These are phyloP conservation scores for Spiraea crenata DNA, from an alignment of 331 rosid species.

Conservation along the genomic window DNA sequence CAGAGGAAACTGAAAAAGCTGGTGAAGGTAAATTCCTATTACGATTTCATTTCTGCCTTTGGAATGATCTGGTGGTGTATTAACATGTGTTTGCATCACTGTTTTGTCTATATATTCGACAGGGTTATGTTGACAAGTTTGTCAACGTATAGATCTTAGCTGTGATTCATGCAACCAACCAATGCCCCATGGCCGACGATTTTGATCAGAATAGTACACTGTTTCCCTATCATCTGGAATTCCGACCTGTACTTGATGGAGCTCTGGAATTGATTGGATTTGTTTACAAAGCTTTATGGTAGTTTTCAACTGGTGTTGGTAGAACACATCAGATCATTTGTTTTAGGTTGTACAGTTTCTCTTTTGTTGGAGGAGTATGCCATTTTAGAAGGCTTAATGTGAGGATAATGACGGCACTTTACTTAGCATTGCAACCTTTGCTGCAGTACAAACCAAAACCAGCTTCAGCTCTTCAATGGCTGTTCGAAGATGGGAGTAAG, in stretches of 20 bases:
- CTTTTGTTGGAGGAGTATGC: conserved; percentile 3
- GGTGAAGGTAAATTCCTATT: conserved; percentile 69
- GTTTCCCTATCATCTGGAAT: not conserved
- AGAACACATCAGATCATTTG: not conserved
- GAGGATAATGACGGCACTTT: conserved; percentile 18
- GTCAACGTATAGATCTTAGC: conserved; percentile 52
- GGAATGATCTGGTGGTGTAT: not conserved
- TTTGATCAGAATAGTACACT: not conserved
- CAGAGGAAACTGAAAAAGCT: conserved; percentile 93
- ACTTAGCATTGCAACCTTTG: conserved; percentile 16
- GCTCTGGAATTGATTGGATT: not conserved
- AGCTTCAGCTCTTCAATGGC: too few relatives aligned
- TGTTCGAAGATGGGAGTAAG: too few relatives aligned
- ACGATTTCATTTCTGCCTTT: conserved; percentile 10
- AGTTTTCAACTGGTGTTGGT: conserved; percentile 9
- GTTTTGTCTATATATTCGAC: conserved; percentile 31
- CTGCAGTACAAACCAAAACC: too few relatives aligned
- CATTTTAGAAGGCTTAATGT: not conserved
- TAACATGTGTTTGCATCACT: conserved; percentile 16
- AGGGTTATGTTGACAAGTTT: conserved; percentile 95
- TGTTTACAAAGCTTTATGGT: not conserved
- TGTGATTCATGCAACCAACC: not conserved
- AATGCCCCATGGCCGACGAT: conserved; percentile 5
- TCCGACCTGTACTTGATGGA: not conserved
- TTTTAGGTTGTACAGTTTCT: conserved; percentile 18